Percentiles rank a stretch among this genome's conserved stretches.
Evolutionary conservation across 495 filamentous ascomycete genomes (phyloP).

Genomic region (Clohesyomyces aquaticus): DNA sequence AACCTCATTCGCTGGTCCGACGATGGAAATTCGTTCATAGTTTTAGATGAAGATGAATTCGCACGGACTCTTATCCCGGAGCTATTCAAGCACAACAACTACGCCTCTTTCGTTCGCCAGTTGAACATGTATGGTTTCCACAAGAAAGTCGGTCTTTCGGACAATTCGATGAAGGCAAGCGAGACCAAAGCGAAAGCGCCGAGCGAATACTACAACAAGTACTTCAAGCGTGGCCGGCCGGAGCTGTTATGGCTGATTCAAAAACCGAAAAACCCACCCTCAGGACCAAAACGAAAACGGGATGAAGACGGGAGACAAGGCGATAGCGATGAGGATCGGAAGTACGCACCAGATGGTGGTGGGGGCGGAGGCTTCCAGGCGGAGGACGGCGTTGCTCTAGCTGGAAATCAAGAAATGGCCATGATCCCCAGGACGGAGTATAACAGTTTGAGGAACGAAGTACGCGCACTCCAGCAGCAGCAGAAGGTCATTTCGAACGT

Average conservation of each 20-base stretch:
- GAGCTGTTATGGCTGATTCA: conserved; percentile 97
- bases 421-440: conserved; percentile 76
- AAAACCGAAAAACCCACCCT: conserved; percentile 76
- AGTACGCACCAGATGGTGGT: conserved; percentile 31
- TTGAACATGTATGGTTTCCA: conserved; percentile 99
- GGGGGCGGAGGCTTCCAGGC: conserved; percentile 32
- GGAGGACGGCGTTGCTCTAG: conserved; percentile 50
- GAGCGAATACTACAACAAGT: conserved; percentile 96
- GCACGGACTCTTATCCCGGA: conserved; percentile 96
- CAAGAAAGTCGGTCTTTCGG: conserved; percentile 94
- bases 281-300: conserved; percentile 63
- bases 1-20: conserved; percentile 98
- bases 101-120: conserved; percentile 96
- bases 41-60: conserved; percentile 97
- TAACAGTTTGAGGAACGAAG: conserved; percentile 72
- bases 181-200: conserved; percentile 96
- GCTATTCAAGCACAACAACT: conserved; percentile 99
- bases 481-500: conserved; percentile 81
- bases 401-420: conserved; percentile 49
- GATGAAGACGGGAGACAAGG: conserved; percentile 68
- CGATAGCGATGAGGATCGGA: conserved; percentile 48
- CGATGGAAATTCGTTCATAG: conserved; percentile 92
- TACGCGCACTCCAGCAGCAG: conserved; percentile 79
- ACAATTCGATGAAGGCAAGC: conserved; percentile 96
- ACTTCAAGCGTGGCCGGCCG: conserved; percentile 90